phyloP scores from a whole-genome alignment of 805 yeast species.

The Yarrowia sp. region DNA sequence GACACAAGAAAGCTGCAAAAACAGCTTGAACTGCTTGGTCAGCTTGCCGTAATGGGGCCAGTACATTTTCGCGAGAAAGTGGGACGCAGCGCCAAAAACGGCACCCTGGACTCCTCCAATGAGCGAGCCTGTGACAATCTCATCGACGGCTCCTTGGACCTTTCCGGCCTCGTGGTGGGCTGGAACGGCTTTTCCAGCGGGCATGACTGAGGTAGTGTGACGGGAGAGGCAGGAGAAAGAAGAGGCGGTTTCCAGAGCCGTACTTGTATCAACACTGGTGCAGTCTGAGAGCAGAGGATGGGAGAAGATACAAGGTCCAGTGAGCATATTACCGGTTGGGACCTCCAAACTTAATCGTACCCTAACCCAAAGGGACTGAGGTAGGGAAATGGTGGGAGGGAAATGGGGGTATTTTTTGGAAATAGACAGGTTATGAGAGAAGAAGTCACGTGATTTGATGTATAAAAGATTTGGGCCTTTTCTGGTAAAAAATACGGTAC shows the following conservation, averaged over 20 bases:
- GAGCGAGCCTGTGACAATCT: conserved; percentile 16
- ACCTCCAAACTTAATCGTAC: not conserved
- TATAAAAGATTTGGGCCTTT: no score
- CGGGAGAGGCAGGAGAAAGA: not conserved
- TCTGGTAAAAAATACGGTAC: no score
- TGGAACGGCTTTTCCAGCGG: conserved; percentile 29
- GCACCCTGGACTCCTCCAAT: conserved; percentile 22
- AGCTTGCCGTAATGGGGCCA: conserved; percentile 11
- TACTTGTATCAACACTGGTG: not conserved
- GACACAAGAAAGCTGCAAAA: conserved; percentile 16
- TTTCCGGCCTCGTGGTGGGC: conserved; percentile 33
- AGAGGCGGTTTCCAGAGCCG: not conserved
- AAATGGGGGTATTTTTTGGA: not conserved
- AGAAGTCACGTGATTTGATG: not conserved
- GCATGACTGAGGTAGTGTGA: not conserved
- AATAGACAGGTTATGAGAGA: no score
- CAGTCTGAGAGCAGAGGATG: not conserved
- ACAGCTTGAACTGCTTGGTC: conserved; percentile 24
- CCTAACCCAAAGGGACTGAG: not conserved
- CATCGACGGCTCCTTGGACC: conserved; percentile 32
- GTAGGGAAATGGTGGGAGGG: not conserved
- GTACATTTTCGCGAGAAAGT: conserved; percentile 1
- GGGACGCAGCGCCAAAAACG: not conserved
- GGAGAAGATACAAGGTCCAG: not conserved
- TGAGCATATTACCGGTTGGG: not conserved